Conservation (phyloP, 257 asterid genomes). For the Solanum etuberosum region DNA sequence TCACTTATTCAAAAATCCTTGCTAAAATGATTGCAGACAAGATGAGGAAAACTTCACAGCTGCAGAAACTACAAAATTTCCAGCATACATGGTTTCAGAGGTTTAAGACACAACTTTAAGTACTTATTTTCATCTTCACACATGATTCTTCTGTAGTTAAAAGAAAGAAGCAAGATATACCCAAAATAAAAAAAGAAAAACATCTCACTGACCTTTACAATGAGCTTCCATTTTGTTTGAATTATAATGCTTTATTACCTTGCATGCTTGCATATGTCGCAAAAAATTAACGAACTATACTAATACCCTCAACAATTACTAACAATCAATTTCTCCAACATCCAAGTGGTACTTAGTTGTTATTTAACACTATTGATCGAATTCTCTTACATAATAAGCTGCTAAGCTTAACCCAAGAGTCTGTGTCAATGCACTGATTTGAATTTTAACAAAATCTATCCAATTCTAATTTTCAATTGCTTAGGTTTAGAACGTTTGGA, state of each 20-base stretch:
- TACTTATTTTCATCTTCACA: background rate
- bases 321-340: background rate
- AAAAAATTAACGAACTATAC: background rate
- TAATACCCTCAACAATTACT: background rate
- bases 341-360: background rate
- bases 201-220: background rate
- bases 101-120: background rate
- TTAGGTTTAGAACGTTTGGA: background rate
- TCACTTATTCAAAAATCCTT: background rate
- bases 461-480: background rate
- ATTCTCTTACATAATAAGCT: background rate
- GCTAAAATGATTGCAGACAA: background rate
- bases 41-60: background rate
- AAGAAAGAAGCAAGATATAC: background rate
- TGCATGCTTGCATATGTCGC: background rate
- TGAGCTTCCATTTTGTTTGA: background rate
- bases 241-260: background rate
- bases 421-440: background rate
- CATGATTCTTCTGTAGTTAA: background rate
- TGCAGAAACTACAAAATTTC: background rate
- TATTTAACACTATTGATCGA: background rate
- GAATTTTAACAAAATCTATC: background rate
- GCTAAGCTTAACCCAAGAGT: background rate
- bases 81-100: background rate
- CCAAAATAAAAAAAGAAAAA: background rate